phyloP scores from a whole-genome alignment of 2,329 filamentous ascomycete genomes.

The Pseudogymnoascus sp. region DNA sequence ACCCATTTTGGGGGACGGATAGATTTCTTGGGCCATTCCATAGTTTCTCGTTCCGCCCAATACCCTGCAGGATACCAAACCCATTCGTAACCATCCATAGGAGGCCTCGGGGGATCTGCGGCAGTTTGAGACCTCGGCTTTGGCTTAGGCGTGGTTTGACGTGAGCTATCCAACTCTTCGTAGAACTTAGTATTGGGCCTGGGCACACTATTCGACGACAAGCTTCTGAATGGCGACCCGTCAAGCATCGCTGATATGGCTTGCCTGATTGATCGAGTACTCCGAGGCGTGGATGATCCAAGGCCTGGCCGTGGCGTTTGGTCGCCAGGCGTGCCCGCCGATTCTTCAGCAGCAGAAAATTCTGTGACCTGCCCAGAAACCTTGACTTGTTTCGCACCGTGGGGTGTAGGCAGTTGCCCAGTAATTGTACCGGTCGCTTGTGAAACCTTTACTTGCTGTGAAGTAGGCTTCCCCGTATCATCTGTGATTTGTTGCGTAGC shows the following conservation, averaged over 20 bases:
- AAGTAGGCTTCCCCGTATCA: background rate
- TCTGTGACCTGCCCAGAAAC: background rate
- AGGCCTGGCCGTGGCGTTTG: background rate
- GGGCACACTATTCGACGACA: background rate
- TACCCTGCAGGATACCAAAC: slow-evolving; percentile 57
- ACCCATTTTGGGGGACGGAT: background rate
- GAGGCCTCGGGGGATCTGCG: slow-evolving; percentile 47
- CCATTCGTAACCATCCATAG: slow-evolving; percentile 50
- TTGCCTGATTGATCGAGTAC: background rate
- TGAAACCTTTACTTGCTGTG: background rate
- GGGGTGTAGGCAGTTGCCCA: background rate
- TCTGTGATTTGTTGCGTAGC: background rate
- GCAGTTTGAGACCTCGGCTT: background rate
- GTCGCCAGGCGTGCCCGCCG: background rate
- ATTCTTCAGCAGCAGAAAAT: background rate
- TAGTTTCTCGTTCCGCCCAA: slow-evolving; percentile 51
- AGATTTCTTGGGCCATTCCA: background rate
- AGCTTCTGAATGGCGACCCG: background rate
- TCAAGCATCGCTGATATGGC: background rate
- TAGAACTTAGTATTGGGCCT: background rate
- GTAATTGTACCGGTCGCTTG: background rate
- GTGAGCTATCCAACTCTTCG: background rate
- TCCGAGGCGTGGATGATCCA: slow-evolving; percentile 1
- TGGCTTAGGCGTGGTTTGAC: background rate
- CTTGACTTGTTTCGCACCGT: background rate